Evolutionary conservation across 495 filamentous ascomycete genomes (phyloP), one percentile per base, ranked within the genome.

Genomic region (Penicillium lagena): DNA sequence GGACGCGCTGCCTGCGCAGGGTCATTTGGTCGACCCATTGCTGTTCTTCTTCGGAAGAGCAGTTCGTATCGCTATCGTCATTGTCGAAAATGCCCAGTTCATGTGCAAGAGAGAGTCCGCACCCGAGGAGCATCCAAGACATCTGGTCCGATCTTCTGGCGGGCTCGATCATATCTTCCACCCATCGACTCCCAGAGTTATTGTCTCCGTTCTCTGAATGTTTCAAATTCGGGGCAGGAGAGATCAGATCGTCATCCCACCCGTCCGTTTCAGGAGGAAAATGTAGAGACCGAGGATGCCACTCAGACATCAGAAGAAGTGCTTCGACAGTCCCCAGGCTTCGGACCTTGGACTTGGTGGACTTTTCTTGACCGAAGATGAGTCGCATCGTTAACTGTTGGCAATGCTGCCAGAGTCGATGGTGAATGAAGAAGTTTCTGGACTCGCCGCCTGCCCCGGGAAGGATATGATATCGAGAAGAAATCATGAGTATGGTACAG

Each of bases 111-210:
- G 72, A 73, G 9, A 76, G 49, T 0, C 68, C 74, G 48, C 66
- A 74, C 0, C 74, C 74, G 12, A 78, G 63, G 7, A 73, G 49
- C 71, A 77, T 77, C 75, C 75, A 78, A 0, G 73, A 76, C 75
- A 78, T 77, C n/a, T 73, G 69, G 48, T 78, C 75, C 1, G 73
- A 77, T 46, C 75, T 52, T 39, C 68, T 62, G 9, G 75, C 73
- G 4, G 73, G 73, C 41, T 78, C 75, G 40, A 75, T 70, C 53
- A 73, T 70, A 40, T 73, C 70, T 38, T 72, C 67, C 6, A 73
- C 43, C 63, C 66, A 70, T 35, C 67, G 50, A 37, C 59, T 65
- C 11, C 56, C 61, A 1, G 68, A 64, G 6, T 50, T 59, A 9
- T 49, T 13, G 8, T 56, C 58, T 0, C 14, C 28, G 11, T 45